Percentiles rank a stretch among this genome's conserved stretches.
phyloP scores from a whole-genome alignment of 2,329 filamentous ascomycete species.

The Pseudocercospora musae region DNA sequence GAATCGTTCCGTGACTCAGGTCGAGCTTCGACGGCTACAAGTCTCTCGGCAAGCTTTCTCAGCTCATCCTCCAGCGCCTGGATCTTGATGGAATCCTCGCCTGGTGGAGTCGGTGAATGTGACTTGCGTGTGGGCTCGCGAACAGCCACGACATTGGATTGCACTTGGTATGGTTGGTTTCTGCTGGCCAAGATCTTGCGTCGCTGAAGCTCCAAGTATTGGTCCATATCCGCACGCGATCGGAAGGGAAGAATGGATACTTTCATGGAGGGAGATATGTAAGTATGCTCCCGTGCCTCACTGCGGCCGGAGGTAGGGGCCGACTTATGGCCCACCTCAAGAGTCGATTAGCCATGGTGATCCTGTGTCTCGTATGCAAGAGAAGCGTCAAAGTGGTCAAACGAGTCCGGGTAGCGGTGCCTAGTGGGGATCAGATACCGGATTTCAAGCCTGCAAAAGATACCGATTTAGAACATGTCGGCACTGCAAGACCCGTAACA shows the following conservation, averaged over 20 bases:
- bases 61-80: constrained; percentile 11
- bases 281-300: background rate
- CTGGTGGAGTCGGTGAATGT: background rate
- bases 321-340: constrained; percentile 1
- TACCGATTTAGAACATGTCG: constrained; percentile 1
- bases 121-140: constrained; percentile 10
- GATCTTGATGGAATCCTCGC: constrained; percentile 3
- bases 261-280: background rate
- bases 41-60: constrained; percentile 11
- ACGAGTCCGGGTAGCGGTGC: background rate
- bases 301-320: background rate
- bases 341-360: background rate
- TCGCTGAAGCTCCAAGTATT: constrained; percentile 14
- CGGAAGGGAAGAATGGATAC: background rate
- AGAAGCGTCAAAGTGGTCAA: background rate
- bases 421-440: background rate
- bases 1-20: background rate
- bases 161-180: constrained; percentile 1
- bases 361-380: background rate
- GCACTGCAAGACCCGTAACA: background rate
- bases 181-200: constrained; percentile 13
- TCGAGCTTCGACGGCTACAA: constrained; percentile 10
- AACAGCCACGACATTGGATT: constrained; percentile 13
- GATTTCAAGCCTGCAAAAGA: background rate
- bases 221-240: constrained; percentile 10